Evolutionary conservation across 2,329 filamentous ascomycete genomes (phyloP), one percentile per base, ranked within the genome.

Genomic region (Aspergillus versicolor): DNA sequence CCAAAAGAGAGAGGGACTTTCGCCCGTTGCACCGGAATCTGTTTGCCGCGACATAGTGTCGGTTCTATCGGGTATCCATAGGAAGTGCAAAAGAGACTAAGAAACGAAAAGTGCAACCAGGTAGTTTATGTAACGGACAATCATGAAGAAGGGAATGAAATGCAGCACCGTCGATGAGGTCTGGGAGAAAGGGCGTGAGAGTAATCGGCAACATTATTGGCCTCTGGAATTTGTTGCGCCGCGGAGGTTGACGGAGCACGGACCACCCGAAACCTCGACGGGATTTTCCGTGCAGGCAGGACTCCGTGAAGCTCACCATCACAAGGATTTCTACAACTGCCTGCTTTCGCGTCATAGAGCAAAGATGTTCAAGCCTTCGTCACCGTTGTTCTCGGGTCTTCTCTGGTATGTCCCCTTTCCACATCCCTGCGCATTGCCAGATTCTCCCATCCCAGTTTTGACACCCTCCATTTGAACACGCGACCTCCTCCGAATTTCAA

Each of bases 291-390:
- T 47, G 42, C 49, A 46, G 54, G 52, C 51, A 46, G 54, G 52
- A 52, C 44, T 34, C 53, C 44, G 51, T 43, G 5, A 51, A 59
- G 59, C 27, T 61, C 61, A 22, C 38, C 34, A n/a, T 37, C 34
- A 37, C 51, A 46, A 12, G 13, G n/a, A 40, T 4, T 9, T 22
- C 22, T 15, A 6, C 12, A 41, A n/a, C 15, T 15, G 32, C 50
- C 22, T 45, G 41, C 19, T 12, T 37, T 19, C 45, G 38, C 37
- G 4, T 61, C 57, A 38, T 34, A 42, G 42, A 71, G 65, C 32
- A 37, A 82, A 66, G 62, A 96, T 96, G 92, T 93, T 96, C 80
- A 89, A 88, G 78, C 82, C 89, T 66, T 92, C 91, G 44, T 89
- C 86, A 63, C 81, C 89, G 58, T 81, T 96, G 22, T 88, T 86